phyloP scores from a whole-genome alignment of 83 land plant genomes.

The Diphasiastrum complanatum region DNA sequence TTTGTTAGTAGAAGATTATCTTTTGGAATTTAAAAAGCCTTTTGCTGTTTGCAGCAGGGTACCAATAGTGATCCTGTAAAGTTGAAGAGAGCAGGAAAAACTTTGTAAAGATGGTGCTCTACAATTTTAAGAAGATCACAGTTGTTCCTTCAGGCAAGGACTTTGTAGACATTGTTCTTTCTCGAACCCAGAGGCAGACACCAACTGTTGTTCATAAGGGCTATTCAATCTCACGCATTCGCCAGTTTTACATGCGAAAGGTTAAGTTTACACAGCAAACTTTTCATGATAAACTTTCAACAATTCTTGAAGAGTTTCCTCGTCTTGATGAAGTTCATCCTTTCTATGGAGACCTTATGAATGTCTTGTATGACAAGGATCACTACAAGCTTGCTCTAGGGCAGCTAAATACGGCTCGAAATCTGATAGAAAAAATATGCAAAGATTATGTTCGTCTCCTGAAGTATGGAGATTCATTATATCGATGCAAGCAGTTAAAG shows the following conservation, averaged over 20 bases:
- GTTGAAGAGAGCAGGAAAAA: too few species aligned
- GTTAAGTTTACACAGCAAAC: constrained; percentile 77
- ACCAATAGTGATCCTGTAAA: too few species aligned
- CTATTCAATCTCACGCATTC: constrained; percentile 72
- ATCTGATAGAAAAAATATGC: constrained; percentile 60
- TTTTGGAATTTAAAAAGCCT: too few species aligned
- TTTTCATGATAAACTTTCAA: constrained; percentile 78
- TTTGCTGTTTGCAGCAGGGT: too few species aligned
- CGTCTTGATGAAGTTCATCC: constrained; percentile 86
- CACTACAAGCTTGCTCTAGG: constrained; percentile 97
- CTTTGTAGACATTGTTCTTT: constrained; percentile 76
- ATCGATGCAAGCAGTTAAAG: constrained; percentile 78
- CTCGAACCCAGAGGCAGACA: constrained; percentile 91
- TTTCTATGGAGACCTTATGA: constrained; percentile 83
- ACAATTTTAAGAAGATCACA: constrained; percentile 86
- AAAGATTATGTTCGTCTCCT: constrained; percentile 84
- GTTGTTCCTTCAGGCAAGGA: constrained; percentile 86
- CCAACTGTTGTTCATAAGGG: constrained; percentile 96
- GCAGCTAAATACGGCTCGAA: constrained; percentile 79
- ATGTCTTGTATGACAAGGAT: constrained; percentile 81
- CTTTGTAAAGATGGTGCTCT: constrained; percentile 86
- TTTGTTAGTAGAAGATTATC: too few species aligned
- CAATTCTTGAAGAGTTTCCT: constrained; percentile 84
- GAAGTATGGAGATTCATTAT: constrained; percentile 89
- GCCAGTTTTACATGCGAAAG: constrained; percentile 94